phyloP scores from a whole-genome alignment of 2,329 filamentous ascomycete species.

The Ascochyta viciae-villosae region DNA sequence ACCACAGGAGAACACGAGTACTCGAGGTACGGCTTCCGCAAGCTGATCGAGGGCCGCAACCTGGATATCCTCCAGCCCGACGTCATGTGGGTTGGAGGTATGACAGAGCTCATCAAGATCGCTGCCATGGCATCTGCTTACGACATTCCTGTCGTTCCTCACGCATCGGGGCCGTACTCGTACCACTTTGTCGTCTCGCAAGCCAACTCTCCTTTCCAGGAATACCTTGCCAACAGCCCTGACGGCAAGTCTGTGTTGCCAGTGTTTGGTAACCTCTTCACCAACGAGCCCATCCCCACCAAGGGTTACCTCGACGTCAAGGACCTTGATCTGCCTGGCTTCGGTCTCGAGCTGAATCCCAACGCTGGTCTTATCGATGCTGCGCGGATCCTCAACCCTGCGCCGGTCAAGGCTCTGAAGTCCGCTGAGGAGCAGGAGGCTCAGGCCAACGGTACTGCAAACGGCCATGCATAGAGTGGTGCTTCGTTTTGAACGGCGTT shows the following conservation, averaged over 20 bases:
- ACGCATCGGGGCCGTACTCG: slow-evolving; percentile 91
- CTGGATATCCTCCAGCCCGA: slow-evolving; percentile 94
- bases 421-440: slow-evolving; percentile 33
- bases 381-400: slow-evolving; percentile 73
- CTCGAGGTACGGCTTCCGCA: slow-evolving; percentile 92
- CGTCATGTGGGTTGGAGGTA: slow-evolving; percentile 94
- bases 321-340: slow-evolving; percentile 86
- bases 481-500: slow-evolving; percentile 6
- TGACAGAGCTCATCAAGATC: slow-evolving; percentile 91
- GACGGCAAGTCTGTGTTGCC: slow-evolving; percentile 89
- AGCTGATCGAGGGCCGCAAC: slow-evolving; percentile 89
- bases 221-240: slow-evolving; percentile 91
- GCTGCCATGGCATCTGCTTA: slow-evolving; percentile 89
- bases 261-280: slow-evolving; percentile 89
- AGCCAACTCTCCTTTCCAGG: slow-evolving; percentile 91
- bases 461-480: slow-evolving; percentile 24
- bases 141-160: slow-evolving; percentile 93
- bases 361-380: slow-evolving; percentile 81
- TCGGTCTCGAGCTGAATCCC: slow-evolving; percentile 87
- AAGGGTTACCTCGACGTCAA: slow-evolving; percentile 82
- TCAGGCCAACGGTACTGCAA: slow-evolving; percentile 20
- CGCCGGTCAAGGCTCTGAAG: slow-evolving; percentile 55
- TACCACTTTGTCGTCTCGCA: slow-evolving; percentile 97
- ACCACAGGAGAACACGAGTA: slow-evolving; percentile 97
- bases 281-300: slow-evolving; percentile 86